Evolutionary conservation across 2,329 filamentous ascomycete genomes (phyloP).

Genomic region (Pseudogymnoascus destructans): DNA sequence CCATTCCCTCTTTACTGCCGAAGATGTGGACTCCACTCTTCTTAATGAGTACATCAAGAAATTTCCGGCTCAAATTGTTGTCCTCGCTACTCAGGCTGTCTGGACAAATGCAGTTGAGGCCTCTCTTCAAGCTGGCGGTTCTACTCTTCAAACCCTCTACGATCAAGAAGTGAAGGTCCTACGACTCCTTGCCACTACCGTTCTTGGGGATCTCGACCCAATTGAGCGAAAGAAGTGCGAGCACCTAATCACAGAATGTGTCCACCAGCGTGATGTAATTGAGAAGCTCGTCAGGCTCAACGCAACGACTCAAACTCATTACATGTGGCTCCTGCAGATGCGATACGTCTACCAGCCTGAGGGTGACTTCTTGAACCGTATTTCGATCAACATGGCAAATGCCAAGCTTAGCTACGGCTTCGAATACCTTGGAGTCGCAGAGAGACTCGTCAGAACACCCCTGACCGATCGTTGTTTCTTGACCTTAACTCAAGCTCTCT

Average conservation of each 20-base stretch:
- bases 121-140: slow-evolving; percentile 58
- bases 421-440: slow-evolving; percentile 92
- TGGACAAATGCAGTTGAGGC: slow-evolving; percentile 85
- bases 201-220: slow-evolving; percentile 76
- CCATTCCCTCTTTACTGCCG: slow-evolving; percentile 59
- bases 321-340: slow-evolving; percentile 94
- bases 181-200: slow-evolving; percentile 72
- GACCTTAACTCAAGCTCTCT: slow-evolving; percentile 89
- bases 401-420: slow-evolving; percentile 92
- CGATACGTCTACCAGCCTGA: slow-evolving; percentile 79
- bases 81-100: slow-evolving; percentile 82
- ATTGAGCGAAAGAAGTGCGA: slow-evolving; percentile 94
- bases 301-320: slow-evolving; percentile 64
- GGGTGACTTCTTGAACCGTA: slow-evolving; percentile 67
- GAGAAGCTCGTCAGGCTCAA: slow-evolving; percentile 68
- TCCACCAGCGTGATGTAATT: slow-evolving; percentile 90
- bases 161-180: slow-evolving; percentile 77
- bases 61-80: slow-evolving; percentile 89
- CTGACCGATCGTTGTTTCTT: slow-evolving; percentile 97
- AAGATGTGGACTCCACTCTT: slow-evolving; percentile 53
- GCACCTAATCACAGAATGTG: slow-evolving; percentile 95
- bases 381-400: slow-evolving; percentile 94
- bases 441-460: slow-evolving; percentile 90
- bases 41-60: slow-evolving; percentile 69
- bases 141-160: slow-evolving; percentile 55